Conservation (phyloP, 768 basidiomycete genomes). For the Boletus huronensis region DNA sequence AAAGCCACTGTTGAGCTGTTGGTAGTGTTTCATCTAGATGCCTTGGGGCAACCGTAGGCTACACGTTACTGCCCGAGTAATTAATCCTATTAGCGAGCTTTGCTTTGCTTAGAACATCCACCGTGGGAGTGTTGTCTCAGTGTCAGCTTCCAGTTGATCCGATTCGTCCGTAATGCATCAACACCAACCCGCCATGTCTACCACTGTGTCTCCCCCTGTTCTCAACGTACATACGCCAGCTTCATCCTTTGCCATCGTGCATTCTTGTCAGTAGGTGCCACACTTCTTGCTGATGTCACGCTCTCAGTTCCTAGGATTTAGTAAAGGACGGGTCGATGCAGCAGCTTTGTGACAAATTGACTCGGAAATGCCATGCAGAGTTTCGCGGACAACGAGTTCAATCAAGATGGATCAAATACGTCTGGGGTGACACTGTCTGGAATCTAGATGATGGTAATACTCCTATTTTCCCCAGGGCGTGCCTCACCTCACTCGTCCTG, state of each 20-base stretch:
- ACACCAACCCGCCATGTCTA: constrained; percentile 21
- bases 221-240: constrained; percentile 75
- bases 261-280: constrained; percentile 55
- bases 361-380: constrained; percentile 56
- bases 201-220: constrained; percentile 38
- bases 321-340: constrained; percentile 67
- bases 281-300: neutral
- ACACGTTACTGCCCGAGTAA: neutral
- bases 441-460: constrained; percentile 82
- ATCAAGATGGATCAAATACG: constrained; percentile 84
- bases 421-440: constrained; percentile 76
- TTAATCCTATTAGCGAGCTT: neutral
- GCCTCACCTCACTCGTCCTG: neutral
- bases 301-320: constrained; percentile 27
- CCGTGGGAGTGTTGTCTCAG: constrained; percentile 3
- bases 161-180: neutral
- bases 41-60: constrained; percentile 1
- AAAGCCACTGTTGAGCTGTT: constrained; percentile 70
- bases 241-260: constrained; percentile 70
- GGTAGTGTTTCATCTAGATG: constrained; percentile 37
- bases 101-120: neutral
- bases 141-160: neutral
- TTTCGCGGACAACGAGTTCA: constrained; percentile 62
- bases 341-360: constrained; percentile 67
- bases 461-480: neutral